Evolutionary conservation across 345 rosid genomes (phyloP), one percentile per base, ranked within the genome.

Genomic region (Pugionium dolabratum): DNA sequence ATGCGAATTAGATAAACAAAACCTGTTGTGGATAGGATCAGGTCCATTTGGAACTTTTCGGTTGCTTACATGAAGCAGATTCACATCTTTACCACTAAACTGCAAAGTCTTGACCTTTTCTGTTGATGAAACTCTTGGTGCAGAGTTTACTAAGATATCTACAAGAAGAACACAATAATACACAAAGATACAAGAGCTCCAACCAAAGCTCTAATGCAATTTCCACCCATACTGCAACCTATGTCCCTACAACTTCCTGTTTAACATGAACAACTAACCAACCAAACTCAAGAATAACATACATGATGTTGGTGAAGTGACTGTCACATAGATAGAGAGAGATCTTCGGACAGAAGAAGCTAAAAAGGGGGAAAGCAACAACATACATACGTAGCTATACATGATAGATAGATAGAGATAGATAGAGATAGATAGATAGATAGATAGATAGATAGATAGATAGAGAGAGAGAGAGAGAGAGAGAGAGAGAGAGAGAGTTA

Each of bases 21-120:
- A 94, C 97, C 99, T 86, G 91, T 94, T 94, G 82, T 90, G 99
- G 54, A 90, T 94, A 54, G 97, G 99, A 78, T 94, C 96, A 59
- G 99, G 97, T 67, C 99, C 99, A 67, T 81, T 90, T 3, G 99
- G 99, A 42, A 94, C 92, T 79, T 89, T 79, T 75, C 97, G 80
- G 76, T 84, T 94, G 90, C 86, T 90, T 4, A 79, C 92, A 76
- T 76, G 79, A 73, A 80, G 64, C 75, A 84, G 80, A 78, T 84
- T 70, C 67, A 71, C 34, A 67, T 81, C 78, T 75, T 69, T 63
- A 55, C 72, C 77, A 47, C 56, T 69, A 50, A 66, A 64, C 70
- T 59, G 65, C 79, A 71, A 40, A 52, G 69, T 74, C 67, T 79
- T 74, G 47, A 66, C 64, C 29, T 44, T 59, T 59, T 67, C 74